Conservation (phyloP, 257 asterid genomes). For the Solanum clarkiae region DNA sequence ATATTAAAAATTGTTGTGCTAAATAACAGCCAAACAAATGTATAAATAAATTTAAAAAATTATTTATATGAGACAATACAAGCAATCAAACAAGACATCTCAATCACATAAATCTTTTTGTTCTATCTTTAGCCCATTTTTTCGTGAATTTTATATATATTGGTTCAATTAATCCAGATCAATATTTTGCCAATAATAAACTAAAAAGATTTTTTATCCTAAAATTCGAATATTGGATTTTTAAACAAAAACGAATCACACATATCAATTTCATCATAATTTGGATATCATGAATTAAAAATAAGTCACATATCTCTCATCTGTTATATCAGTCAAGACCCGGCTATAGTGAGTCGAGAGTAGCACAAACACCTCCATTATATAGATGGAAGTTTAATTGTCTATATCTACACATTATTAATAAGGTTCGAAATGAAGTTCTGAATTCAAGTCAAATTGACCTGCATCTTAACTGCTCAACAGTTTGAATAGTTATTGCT, state of each 20-base stretch:
- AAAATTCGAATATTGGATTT: neutral
- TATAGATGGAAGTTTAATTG: rapidly evolving
- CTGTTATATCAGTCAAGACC: rapidly evolving
- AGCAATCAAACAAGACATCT: neutral
- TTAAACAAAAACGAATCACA: neutral
- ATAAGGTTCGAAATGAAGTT: neutral
- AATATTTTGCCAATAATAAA: rapidly evolving
- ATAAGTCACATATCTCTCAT: neutral
- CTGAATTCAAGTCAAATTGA: neutral
- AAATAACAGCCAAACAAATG: neutral
- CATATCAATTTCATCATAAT: rapidly evolving
- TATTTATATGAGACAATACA: neutral
- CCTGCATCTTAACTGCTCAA: neutral
- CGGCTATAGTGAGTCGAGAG: neutral
- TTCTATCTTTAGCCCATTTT: neutral
- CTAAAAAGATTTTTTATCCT: rapidly evolving
- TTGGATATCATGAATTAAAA: neutral
- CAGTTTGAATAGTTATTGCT: neutral
- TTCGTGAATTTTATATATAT: rapidly evolving
- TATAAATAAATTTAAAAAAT: neutral
- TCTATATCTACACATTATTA: neutral
- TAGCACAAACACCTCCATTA: neutral
- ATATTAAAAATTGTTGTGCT: too few species aligned
- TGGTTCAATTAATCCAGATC: neutral
- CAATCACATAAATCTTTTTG: neutral